Base-by-base conservation (phyloP, 176 grass and related monocot genomes). In the Paspalum notatum region DNA sequence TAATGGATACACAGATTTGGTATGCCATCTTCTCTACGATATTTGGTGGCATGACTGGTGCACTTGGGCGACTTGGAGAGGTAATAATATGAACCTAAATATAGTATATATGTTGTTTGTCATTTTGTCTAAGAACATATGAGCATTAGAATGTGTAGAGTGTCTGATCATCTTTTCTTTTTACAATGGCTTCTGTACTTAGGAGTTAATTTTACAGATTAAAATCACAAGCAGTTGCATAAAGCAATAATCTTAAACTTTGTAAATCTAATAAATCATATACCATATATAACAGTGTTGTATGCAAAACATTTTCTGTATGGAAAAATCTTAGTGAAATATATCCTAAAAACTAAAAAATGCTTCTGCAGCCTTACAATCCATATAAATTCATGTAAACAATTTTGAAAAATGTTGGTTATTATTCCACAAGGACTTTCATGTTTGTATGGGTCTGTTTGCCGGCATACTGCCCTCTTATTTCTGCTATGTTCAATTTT, bases 1-100 rank as follows among this genome's bases (percentile, higher is more conserved):
- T 98, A 59, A 94, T 98, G 95, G 95, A 98, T 83, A 94, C 95
- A 54, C 95, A 97, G 74, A 97, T 97, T 82, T 97, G 95, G 95
- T 97, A 97, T 16, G 84, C 95, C 60, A 87, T 97, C 72, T 97
- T 89, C 73, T 97, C 95, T 80, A 97, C 95, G 26, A 82, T 97
- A 72, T 97, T 86, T 71, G 95, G 95, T 55, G 95, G 95, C 82
- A 68, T 90, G 80, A 94, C 91, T 90, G 95, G 95, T 82, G 95
- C 95, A 85, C 89, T 97, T 74, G 91, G 95, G 64, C 72, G 95
- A 85, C 95, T 97, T 75, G 95, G 95, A 59, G 95, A 97, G 87
- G 94, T 97, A 85, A 87, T 16, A 74, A 76, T 87, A 81, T 87
- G 50, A 56, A 79, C 50, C 62, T 91, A 57, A 24, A 84, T 53